Conservation (phyloP, 495 filamentous ascomycete genomes). For the Hypoxylon fuscum region DNA sequence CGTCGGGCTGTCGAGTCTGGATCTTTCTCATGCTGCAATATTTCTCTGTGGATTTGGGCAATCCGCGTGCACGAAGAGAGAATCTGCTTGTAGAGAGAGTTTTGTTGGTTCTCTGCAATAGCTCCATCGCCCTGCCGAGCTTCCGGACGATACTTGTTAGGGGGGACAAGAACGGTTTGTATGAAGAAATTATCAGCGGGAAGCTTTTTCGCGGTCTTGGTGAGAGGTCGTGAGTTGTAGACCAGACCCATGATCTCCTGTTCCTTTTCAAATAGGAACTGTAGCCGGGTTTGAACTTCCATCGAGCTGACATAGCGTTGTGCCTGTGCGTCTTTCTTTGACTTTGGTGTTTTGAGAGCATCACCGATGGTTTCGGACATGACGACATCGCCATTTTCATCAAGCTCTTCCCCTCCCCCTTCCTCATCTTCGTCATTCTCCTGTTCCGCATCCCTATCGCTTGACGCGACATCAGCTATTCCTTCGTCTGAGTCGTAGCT, state of each 20-base stretch:
- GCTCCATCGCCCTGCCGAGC: slow-evolving; percentile 78
- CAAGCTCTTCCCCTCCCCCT: slow-evolving; percentile 59
- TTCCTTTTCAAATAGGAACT: slow-evolving; percentile 86
- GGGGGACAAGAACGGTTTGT: slow-evolving; percentile 82
- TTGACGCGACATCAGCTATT: slow-evolving; percentile 69
- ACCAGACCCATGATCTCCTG: slow-evolving; percentile 80
- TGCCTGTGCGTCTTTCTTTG: slow-evolving; percentile 44
- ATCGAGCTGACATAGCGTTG: slow-evolving; percentile 77
- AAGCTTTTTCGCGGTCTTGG: slow-evolving; percentile 63
- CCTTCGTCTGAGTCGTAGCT: slow-evolving; percentile 66
- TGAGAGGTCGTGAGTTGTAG: slow-evolving; percentile 76
- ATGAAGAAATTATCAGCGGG: slow-evolving; percentile 94
- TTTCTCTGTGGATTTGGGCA: slow-evolving; percentile 77
- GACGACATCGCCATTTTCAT: slow-evolving; percentile 61
- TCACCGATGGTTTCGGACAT: slow-evolving; percentile 49
- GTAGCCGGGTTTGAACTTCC: slow-evolving; percentile 79
- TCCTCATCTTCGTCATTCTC: slow-evolving; percentile 56
- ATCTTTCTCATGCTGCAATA: slow-evolving; percentile 50
- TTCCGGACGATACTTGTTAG: slow-evolving; percentile 91
- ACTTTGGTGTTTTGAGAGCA: slow-evolving; percentile 38
- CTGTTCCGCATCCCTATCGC: slow-evolving; percentile 58
- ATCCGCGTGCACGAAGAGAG: slow-evolving; percentile 74
- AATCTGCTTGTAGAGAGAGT: slow-evolving; percentile 82
- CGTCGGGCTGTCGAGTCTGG: slow-evolving; percentile 22
- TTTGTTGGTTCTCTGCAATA: slow-evolving; percentile 85